Evolutionary conservation across 176 grass and related monocot species (phyloP), one percentile per base, ranked within the genome.

Genomic region (Guadua angustifolia): DNA sequence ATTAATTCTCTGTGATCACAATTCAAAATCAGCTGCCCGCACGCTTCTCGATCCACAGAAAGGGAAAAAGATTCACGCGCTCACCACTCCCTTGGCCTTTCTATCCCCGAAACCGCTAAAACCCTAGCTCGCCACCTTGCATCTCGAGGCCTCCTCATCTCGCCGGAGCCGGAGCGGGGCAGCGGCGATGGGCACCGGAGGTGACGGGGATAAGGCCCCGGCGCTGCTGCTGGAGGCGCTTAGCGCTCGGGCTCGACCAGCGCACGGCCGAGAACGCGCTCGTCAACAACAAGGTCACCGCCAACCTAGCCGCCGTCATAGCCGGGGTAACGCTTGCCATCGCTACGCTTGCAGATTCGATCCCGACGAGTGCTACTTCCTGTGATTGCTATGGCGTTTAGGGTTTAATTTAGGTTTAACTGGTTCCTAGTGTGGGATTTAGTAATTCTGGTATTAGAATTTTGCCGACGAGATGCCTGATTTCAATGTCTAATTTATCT

Each of bases 241-340:
- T 97, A 69, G 87, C 94, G 42, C 91, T 97, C 18, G 92, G 94
- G 44, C 86, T 94, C 56, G 94, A 97, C 88, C 87, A 89, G 78
- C 77, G 90, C 77, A 97, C 92, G 47, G 92, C 92, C 7, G 92
- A 92, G 88, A 97, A 97, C 84, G 90, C 87, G 10, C 90, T 97
- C 21, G 90, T 91, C 66, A 97, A 97, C 67, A 71, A n/a, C 63
- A 97, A 94, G 88, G 90, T 97, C 73, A 94, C 86, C 33, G 71
- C 90, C 75, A 97, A 91, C 77, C 92, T 94, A 49, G 86, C 84
- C 24, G 94, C 88, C 67, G 92, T 97, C 70, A 89, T 97, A 85
- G 77, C 85, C 43, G 88, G 92, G 92, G 94, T 89, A 73, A 64
- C 25, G 38, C 47, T 1, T 7, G 2, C 61, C 15, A 1, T 53